Base-by-base conservation (phyloP, 1,284 basidiomycete genomes). In the Volvariella volvacea region DNA sequence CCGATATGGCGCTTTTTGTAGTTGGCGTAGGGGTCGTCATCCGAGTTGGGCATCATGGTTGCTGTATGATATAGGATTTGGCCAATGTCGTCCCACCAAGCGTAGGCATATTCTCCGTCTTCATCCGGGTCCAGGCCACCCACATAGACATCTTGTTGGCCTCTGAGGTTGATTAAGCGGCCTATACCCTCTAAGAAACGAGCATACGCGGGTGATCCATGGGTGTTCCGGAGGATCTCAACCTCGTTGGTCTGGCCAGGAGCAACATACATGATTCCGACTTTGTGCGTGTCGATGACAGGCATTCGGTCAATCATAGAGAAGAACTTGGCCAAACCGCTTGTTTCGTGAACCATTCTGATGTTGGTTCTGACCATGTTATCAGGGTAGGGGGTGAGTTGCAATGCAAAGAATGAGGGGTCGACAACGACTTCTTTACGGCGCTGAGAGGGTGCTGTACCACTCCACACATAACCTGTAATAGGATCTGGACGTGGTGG, bases 11-110 rank as follows among this genome's bases (percentile, higher is more conserved):
- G 74, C 63, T 96, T 96, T 70, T 98, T 98, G 70, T 80, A 76
- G 48, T 78, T 83, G 58, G 76, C 83, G 41, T 78, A 73, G 0
- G 79, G 77, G 57, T 92, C 86, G 44, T 74, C 60, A n/a, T 70
- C 63, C 39, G 56, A 59, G 42, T 81, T 87, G 2, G 96, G 96
- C 96, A 99, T 99, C 67, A 99, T 82, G 1, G 96, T 99, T 2
- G 95, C 89, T 1, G 92, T 88, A 64, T 99, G 96, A 63, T 92
- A 99, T 43, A 97, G 76, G 48, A 97, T 82, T 60, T 99, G 96
- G 14, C 88, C 85, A 37, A 97, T 94, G 57, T 97, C 93, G 63
- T 99, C 93, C 86, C 92, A 94, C 94, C 95, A 99, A 0, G 94
- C 93, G 58, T 99, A 99, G 0, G 92, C 89, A 57, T 92, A 95